These are phyloP conservation scores for Brassica balearica DNA, from an alignment of 441 rosid genomes.

Conservation along the genomic window DNA sequence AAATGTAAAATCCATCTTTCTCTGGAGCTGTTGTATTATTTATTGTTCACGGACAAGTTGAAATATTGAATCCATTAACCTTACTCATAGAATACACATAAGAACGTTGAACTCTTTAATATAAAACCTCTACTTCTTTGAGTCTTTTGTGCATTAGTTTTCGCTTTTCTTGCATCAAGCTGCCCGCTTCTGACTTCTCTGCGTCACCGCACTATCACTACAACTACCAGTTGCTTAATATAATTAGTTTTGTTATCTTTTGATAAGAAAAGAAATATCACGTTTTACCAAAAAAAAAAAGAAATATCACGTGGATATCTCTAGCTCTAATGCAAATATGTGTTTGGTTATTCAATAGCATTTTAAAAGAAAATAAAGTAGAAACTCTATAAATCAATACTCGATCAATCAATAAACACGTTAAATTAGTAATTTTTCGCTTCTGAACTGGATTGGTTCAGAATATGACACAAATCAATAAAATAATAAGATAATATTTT, in stretches of 20 bases:
- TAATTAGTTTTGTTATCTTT: no score
- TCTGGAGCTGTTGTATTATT: background rate
- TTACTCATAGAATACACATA: background rate
- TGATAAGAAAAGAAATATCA: background rate
- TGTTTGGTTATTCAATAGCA: background rate
- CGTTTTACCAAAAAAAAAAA: background rate
- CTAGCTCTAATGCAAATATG: background rate
- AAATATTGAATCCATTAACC: background rate
- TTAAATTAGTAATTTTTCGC: no score
- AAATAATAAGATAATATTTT: no score
- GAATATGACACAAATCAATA: no score
- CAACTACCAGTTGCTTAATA: conserved; percentile 13
- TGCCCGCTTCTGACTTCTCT: conserved; percentile 62
- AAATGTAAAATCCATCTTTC: background rate
- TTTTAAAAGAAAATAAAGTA: background rate
- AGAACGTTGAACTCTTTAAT: background rate
- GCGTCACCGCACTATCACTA: conserved; percentile 37
- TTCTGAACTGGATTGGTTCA: no score
- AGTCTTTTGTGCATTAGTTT: conserved; percentile 10
- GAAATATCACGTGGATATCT: background rate
- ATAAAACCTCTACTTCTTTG: background rate
- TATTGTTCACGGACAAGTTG: background rate
- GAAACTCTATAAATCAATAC: no score
- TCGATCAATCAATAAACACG: no score
- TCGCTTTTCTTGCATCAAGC: conserved; percentile 79